Evolutionary conservation across 108 stramenopile species (phyloP).

Genomic region (Nitzschia sp.): DNA sequence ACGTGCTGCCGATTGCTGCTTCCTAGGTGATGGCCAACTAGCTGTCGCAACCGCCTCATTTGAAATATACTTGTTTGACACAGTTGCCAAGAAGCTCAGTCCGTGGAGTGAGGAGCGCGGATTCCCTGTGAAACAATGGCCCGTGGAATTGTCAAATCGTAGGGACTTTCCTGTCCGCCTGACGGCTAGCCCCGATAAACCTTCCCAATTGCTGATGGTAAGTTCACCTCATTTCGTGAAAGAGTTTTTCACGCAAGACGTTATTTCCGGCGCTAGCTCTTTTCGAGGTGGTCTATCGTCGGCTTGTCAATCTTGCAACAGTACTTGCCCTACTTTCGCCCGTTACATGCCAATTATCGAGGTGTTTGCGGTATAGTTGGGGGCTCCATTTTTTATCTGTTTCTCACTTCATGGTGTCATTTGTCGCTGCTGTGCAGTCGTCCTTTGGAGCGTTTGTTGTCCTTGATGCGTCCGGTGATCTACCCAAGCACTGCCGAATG

Average conservation of each 20-base stretch:
- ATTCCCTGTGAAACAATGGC: constrained; percentile 58
- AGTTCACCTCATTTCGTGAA: constrained; percentile 21
- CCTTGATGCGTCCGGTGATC: constrained; percentile 52
- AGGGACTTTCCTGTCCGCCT: constrained; percentile 60
- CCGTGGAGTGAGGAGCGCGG: constrained; percentile 75
- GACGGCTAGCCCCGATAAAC: constrained; percentile 41
- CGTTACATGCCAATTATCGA: constrained; percentile 23
- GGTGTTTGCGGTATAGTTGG: constrained; percentile 47
- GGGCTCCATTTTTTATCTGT: constrained; percentile 34
- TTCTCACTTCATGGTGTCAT: not conserved
- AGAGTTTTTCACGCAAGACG: constrained; percentile 21
- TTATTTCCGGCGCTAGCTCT: constrained; percentile 37
- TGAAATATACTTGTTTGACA: constrained; percentile 66
- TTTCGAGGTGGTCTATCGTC: constrained; percentile 20
- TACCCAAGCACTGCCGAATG: constrained; percentile 55
- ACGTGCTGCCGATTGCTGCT: constrained; percentile 53
- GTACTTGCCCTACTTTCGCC: constrained; percentile 39
- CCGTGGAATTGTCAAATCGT: constrained; percentile 52
- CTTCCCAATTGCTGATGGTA: constrained; percentile 71
- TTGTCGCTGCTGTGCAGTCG: constrained; percentile 40
- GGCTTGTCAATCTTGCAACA: constrained; percentile 70
- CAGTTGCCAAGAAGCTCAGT: constrained; percentile 42
- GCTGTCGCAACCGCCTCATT: constrained; percentile 71
- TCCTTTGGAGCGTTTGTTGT: constrained; percentile 74
- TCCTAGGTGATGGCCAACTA: constrained; percentile 46